A percentile compares a stretch with the other conserved stretches of the same genome.
These are phyloP conservation scores for Cutaneotrichosporon daszewskae DNA, from an alignment of 1,284 basidiomycete species.

Conservation along the genomic window DNA sequence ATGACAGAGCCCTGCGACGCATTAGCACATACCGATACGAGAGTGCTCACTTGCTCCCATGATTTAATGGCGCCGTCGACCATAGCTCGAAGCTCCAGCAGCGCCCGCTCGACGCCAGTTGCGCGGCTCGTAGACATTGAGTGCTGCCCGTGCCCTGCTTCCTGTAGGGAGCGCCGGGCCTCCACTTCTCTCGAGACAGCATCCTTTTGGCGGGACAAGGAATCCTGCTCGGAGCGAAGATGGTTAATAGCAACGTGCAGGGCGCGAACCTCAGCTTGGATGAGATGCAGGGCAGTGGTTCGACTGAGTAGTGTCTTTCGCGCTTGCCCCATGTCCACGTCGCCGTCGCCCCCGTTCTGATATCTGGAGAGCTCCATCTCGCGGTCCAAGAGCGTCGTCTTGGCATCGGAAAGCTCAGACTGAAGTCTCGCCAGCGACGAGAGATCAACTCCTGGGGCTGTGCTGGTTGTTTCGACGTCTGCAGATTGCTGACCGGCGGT, in stretches of 20 bases:
- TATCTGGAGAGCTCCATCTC: constrained; percentile 19
- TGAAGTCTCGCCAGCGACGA: constrained; percentile 23
- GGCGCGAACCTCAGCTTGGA: constrained; percentile 26
- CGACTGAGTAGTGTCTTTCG: constrained; percentile 15
- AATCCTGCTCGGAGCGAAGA: constrained; percentile 27
- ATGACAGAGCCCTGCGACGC: too few relatives aligned
- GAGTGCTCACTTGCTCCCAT: constrained; percentile 34
- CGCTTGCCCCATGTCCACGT: constrained; percentile 9
- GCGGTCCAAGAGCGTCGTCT: constrained; percentile 19
- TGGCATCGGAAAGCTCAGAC: constrained; percentile 23
- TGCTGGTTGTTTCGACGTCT: neutral
- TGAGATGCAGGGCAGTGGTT: constrained; percentile 1
- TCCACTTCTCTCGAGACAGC: constrained; percentile 28
- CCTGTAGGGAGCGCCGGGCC: constrained; percentile 16
- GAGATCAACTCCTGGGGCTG: too few relatives aligned
- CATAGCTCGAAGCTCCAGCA: constrained; percentile 39
- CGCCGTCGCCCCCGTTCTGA: neutral
- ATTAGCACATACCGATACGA: too few relatives aligned
- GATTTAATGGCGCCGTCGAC: constrained; percentile 33
- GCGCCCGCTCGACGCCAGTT: constrained; percentile 29
- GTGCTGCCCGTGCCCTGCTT: constrained; percentile 6
- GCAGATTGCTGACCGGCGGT: neutral
- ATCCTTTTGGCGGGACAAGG: constrained; percentile 21
- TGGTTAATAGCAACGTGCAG: constrained; percentile 27
- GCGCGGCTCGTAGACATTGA: neutral